phyloP scores from a whole-genome alignment of 1,284 basidiomycete species.

The Cutaneotrichosporon daszewskae region DNA sequence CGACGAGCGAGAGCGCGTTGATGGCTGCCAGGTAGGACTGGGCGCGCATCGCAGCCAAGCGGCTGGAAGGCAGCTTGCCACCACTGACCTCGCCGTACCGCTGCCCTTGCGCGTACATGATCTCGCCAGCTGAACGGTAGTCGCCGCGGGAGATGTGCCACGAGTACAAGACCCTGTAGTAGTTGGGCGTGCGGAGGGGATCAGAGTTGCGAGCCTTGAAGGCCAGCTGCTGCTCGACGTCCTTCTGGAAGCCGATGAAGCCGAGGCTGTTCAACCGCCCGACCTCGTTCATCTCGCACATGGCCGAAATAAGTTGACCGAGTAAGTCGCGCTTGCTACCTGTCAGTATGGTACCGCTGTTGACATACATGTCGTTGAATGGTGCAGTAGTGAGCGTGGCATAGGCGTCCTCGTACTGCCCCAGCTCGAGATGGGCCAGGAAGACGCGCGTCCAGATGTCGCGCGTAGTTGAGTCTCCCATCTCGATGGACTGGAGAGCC shows the following conservation, averaged over 20 bases:
- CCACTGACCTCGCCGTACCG: slow-evolving; percentile 58
- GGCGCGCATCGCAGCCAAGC: slow-evolving; percentile 67
- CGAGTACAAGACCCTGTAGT: slow-evolving; percentile 89
- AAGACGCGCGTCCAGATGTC: slow-evolving; percentile 74
- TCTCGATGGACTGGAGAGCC: slow-evolving; percentile 55
- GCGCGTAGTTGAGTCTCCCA: slow-evolving; percentile 53
- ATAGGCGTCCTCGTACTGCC: slow-evolving; percentile 79
- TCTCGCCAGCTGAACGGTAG: slow-evolving; percentile 77
- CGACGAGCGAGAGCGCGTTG: slow-evolving; percentile 79
- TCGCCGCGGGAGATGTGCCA: slow-evolving; percentile 84
- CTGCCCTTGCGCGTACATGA: slow-evolving; percentile 90
- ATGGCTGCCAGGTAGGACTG: slow-evolving; percentile 77
- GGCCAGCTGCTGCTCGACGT: slow-evolving; percentile 81
- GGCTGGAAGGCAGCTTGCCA: slow-evolving; percentile 49
- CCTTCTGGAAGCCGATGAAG: slow-evolving; percentile 76
- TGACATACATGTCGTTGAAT: slow-evolving; percentile 66
- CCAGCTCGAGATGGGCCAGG: slow-evolving; percentile 65
- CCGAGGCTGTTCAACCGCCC: slow-evolving; percentile 74
- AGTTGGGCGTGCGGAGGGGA: slow-evolving; percentile 76
- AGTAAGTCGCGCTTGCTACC: slow-evolving; percentile 71
- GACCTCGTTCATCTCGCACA: slow-evolving; percentile 86
- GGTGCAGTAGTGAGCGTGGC: slow-evolving; percentile 66
- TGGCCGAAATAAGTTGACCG: slow-evolving; percentile 73
- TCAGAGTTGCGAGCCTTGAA: slow-evolving; percentile 95
- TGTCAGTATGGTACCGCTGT: neutral